Evolutionary conservation across 345 rosid genomes (phyloP), one percentile per base, ranked within the genome.

Genomic region (Mallotus nudiflorus): DNA sequence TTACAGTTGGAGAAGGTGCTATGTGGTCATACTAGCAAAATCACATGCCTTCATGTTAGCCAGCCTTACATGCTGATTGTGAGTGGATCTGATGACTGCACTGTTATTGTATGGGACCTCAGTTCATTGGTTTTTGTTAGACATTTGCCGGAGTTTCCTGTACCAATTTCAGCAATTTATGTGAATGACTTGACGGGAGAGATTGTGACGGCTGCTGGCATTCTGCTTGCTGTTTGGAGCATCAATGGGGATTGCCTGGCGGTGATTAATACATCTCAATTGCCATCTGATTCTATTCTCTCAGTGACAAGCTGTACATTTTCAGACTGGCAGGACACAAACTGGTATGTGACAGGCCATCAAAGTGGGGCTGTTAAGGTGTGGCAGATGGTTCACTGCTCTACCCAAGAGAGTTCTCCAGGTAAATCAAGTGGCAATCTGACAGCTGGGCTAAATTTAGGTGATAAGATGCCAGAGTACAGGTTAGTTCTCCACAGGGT

Each of bases 301-400:
- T 96, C 94, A 0, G 96, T 92, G 70, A 91, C 96, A 11, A 90
- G 96, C 40, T 83, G 96, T 66, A 85, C 88, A 39, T 86, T 74
- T 75, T 92, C 98, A 0, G 99, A 96, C 82, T 96, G 99, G 98
- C 82, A 78, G 76, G 98, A 92, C 78, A 89, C 90, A 55, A 85
- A 84, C 73, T 96, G 98, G 98, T 92, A 89, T 60, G 95, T 84
- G 77, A 96, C 99, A 14, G 99, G 99, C 65, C 99, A 96, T 81
- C 99, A 92, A 81, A 96, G 98, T 79, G 99, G 99, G 27, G 92
- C 99, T 4, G 83, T 96, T 67, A 96, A 92, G 83, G 89, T 96
- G 67, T 96, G 99, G 99, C 89, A 88, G 66, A 91, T 96, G 98
- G 75, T 96, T 56, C 95, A 96, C 78, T 76, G 73, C 78, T 75